phyloP scores from a whole-genome alignment of 2,329 filamentous ascomycete species.

The Colletotrichum cuscutae region DNA sequence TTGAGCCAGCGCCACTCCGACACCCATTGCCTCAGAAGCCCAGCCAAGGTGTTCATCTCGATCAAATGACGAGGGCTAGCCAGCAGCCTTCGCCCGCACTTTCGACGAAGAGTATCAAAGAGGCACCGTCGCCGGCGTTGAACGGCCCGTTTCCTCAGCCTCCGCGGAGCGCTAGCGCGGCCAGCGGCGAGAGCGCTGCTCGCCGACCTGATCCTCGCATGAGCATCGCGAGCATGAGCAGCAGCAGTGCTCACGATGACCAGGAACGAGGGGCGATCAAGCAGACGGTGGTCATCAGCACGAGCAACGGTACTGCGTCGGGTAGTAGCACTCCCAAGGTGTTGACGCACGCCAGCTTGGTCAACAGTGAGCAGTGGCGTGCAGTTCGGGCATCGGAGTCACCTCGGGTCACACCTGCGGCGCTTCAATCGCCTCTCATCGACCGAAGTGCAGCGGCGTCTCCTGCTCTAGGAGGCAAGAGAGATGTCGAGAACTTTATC shows the following conservation, averaged over 20 bases:
- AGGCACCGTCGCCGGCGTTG: background rate
- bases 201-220: constrained; percentile 26
- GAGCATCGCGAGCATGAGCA: constrained; percentile 31
- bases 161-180: background rate
- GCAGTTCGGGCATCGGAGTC: constrained; percentile 29
- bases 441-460: constrained; percentile 24
- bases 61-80: background rate
- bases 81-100: constrained; percentile 13
- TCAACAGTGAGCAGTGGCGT: constrained; percentile 27
- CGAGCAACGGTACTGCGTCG: constrained; percentile 5
- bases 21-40: constrained; percentile 6
- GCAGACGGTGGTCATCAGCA: background rate
- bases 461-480: constrained; percentile 2
- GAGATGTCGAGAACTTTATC: background rate
- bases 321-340: constrained; percentile 20
- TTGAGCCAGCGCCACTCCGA: background rate
- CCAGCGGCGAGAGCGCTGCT: constrained; percentile 8
- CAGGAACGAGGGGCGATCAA: background rate
- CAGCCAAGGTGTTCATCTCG: background rate
- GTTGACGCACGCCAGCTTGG: background rate
- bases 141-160: background rate
- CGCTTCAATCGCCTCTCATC: background rate
- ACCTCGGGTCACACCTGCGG: constrained; percentile 4
- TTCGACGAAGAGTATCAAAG: background rate
- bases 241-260: constrained; percentile 20